Base-by-base conservation (phyloP, 768 basidiomycete species). In the Lentinula raphanica region DNA sequence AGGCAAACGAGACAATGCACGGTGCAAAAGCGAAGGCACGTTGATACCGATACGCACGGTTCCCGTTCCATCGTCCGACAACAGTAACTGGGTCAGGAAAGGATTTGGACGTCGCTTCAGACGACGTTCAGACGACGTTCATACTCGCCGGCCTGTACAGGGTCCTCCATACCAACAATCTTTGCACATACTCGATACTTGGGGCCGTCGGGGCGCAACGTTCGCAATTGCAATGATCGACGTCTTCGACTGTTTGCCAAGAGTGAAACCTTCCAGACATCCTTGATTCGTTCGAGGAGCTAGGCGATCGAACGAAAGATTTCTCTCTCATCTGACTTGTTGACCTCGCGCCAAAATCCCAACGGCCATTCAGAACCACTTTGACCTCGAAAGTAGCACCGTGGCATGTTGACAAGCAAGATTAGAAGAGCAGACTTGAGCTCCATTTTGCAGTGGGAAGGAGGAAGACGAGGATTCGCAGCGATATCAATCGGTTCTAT, bases 11-110 rank as follows among this genome's bases (percentile, higher is more conserved):
- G 92, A 84, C 32, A 88, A 68, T 0, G 94, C 95, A 46, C 91
- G 90, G 68, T 98, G 95, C 51, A 92, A 76, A 29, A 97, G 79
- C 2, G 94, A 91, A 3, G 89, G 82, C 32, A 94, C 80, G 67
- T 98, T 98, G 65, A 95, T 81, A 38, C 93, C 95, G 31, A 97
- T 85, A 58, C 87, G 85, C 49, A 95, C 86, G 36, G 77, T 78
- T 0, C 93, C 94, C 3, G 76, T 68, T 19, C 82, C 82, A 40
- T 83, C 71, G 21, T 84, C 81, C 55, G 81, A 80, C 27, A 89
- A 68, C 63, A 81, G 87, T 29, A 94, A 79, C 67, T 94, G 92
- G 0, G 94, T 90, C 54, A 95, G 81, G 68, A 97, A 93, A 0
- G 94, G 87, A 46, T 77, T 83, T 0, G 95, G 95, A 19, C 95